Evolutionary conservation across 163 green algal species (phyloP).

Genomic region (Smithsoniella earleae): DNA sequence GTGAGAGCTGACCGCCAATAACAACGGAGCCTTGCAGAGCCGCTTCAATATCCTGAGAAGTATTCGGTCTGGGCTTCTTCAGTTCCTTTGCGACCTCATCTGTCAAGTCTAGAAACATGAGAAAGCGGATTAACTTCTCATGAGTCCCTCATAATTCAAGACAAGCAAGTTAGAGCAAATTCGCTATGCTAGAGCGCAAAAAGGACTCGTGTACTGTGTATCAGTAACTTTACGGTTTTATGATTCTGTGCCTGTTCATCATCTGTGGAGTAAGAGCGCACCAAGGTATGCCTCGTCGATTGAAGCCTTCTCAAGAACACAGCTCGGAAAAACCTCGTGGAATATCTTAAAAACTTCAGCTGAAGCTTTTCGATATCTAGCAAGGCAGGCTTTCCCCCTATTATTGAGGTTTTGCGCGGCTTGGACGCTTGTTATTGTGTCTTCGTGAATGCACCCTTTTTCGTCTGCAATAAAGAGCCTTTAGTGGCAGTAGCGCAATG

Average conservation of each 20-base stretch:
- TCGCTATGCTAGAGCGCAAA: not conserved
- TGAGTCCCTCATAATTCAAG: too few species aligned
- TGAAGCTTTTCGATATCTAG: conserved; percentile 40
- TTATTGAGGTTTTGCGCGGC: not conserved
- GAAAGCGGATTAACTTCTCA: too few species aligned
- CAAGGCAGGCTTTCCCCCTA: not conserved
- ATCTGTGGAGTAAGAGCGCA: not conserved
- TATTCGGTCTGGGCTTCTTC: conserved; percentile 15
- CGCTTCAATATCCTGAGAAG: not conserved
- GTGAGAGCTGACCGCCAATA: not conserved
- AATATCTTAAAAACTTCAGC: conserved; percentile 63
- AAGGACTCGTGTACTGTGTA: not conserved
- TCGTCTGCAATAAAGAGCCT: not conserved
- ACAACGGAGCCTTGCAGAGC: not conserved
- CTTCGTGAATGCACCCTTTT: conserved; percentile 19
- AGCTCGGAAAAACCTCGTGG: conserved; percentile 25
- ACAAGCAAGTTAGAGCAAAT: not conserved
- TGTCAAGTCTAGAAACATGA: conserved; percentile 2
- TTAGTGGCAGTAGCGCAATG: not conserved
- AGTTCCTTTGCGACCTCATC: not conserved
- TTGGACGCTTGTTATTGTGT: not conserved
- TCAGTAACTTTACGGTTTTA: not conserved
- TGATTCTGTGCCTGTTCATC: not conserved
- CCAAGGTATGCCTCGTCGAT: conserved; percentile 82
- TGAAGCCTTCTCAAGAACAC: conserved; percentile 59